Base-by-base conservation (phyloP, 179 eudicot species). In the Amaranthus tricolor region DNA sequence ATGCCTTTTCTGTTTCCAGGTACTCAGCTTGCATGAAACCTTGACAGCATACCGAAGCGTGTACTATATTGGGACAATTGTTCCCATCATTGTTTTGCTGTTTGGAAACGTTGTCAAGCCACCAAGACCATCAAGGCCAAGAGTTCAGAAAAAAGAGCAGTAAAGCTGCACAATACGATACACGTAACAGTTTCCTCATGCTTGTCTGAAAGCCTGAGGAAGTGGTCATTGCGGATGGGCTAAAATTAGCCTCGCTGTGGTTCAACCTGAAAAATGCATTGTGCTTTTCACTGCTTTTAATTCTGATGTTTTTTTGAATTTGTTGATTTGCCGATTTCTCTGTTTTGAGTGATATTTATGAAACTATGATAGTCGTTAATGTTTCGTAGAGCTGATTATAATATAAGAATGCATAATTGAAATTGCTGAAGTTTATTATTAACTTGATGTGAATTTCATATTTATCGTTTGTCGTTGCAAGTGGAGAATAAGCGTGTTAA, bases 21-120 rank as follows among this genome's bases (percentile, higher is more conserved):
- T 93, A 48, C 80, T 93, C 71, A 93, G 90, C 87, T 76, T 93
- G 79, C 93, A 80, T 9, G 98, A 93, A 80, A 93, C 98, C 17
- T 24, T 93, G 56, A 66, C 81, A 68, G 85, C 93, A 24, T 91
- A 87, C 53, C 82, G 89, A 62, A 93, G 96, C 15, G 96, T 91
- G 54, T 84, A 89, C 74, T 91, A 79, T 72, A 53, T 93, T 44
- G 98, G 95, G 16, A 91, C 95, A 64, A 71, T 91, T 56, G 53
- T 93, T 77, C 97, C 98, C 31, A 60, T 88, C 21, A 62, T 75
- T 45, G 66, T 88, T 68, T 57, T 91, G 73, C 56, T 88, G 56
- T 83, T 91, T 12, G 88, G 94, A 52, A 68, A 73, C 21, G 50
- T 89, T 48, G 87, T 93, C 71, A 89, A 89, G 83, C 90, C 91